A percentile compares a stretch with the other conserved stretches of the same genome.
These are phyloP conservation scores for Talaromyces verruculosus DNA, from an alignment of 2,329 filamentous ascomycete genomes.

Conservation along the genomic window DNA sequence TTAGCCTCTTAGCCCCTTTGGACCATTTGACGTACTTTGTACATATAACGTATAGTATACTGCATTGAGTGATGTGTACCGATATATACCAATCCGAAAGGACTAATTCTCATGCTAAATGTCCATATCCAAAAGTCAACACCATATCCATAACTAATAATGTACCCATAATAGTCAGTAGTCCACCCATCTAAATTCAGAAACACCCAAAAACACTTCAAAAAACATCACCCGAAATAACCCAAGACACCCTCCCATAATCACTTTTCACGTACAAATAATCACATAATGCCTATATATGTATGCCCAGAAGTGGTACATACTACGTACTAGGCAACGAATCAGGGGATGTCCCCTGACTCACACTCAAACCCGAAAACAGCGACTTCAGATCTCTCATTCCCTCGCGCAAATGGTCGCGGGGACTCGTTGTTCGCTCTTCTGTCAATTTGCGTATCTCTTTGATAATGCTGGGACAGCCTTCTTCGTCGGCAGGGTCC, in stretches of 20 bases:
- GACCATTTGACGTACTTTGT: not conserved
- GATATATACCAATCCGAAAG: not conserved
- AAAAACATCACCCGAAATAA: not conserved
- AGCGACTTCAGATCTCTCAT: slow-evolving; percentile 73
- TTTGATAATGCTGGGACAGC: slow-evolving; percentile 69
- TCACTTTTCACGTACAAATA: not conserved
- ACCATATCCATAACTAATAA: not conserved
- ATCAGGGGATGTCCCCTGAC: slow-evolving; percentile 34
- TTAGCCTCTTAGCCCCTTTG: not conserved
- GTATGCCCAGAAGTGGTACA: too few relatives aligned
- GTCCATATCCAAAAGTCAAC: not conserved
- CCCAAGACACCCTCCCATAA: not conserved
- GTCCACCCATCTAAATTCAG: not conserved
- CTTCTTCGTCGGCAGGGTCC: slow-evolving; percentile 80
- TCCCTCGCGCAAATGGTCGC: slow-evolving; percentile 58
- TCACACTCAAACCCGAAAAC: slow-evolving; percentile 63
- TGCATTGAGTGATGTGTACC: not conserved
- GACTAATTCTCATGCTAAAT: slow-evolving; percentile 1
- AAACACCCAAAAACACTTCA: not conserved
- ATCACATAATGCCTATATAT: not conserved
- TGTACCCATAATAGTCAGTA: not conserved
- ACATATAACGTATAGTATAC: not conserved
- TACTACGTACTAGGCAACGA: not conserved
- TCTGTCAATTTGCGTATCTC: slow-evolving; percentile 78
- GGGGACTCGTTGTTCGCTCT: slow-evolving; percentile 64